These are phyloP conservation scores for Apiotrichum akiyoshidainum DNA, from an alignment of 1,284 basidiomycete genomes.

Conservation along the genomic window DNA sequence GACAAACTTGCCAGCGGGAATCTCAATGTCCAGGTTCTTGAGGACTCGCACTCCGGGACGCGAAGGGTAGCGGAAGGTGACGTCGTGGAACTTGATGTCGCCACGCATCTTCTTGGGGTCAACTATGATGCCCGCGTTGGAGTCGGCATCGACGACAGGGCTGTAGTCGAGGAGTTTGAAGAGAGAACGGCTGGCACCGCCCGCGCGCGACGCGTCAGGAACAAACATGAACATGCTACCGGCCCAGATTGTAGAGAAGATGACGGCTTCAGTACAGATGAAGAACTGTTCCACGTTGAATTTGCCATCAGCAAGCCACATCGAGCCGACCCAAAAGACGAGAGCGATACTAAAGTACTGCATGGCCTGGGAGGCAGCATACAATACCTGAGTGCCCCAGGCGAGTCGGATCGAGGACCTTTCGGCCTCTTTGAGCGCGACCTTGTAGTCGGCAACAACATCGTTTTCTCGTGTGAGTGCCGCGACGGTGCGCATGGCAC, in stretches of 20 bases:
- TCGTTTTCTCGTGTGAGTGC: conserved; percentile 78
- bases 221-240: conserved; percentile 79
- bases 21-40: conserved; percentile 70
- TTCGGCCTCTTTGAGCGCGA: conserved; percentile 69
- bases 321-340: conserved; percentile 53
- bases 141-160: conserved; percentile 74
- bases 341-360: conserved; percentile 81
- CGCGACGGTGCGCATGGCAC: conserved; percentile 87
- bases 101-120: conserved; percentile 59
- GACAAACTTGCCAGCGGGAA: conserved; percentile 83
- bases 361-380: conserved; percentile 72
- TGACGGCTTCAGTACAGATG: conserved; percentile 66
- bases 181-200: conserved; percentile 71
- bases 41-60: conserved; percentile 81
- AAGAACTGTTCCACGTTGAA: conserved; percentile 72
- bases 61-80: conserved; percentile 96
- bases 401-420: conserved; percentile 61
- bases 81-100: conserved; percentile 70
- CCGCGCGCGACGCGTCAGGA: conserved; percentile 86
- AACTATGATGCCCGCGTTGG: conserved; percentile 64
- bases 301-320: conserved; percentile 56
- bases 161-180: conserved; percentile 74
- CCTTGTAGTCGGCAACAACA: conserved; percentile 67
- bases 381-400: conserved; percentile 71
- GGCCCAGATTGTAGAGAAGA: conserved; percentile 44